Evolutionary conservation across 176 grass and related monocot genomes (phyloP).

Genomic region (Carex pumila): DNA sequence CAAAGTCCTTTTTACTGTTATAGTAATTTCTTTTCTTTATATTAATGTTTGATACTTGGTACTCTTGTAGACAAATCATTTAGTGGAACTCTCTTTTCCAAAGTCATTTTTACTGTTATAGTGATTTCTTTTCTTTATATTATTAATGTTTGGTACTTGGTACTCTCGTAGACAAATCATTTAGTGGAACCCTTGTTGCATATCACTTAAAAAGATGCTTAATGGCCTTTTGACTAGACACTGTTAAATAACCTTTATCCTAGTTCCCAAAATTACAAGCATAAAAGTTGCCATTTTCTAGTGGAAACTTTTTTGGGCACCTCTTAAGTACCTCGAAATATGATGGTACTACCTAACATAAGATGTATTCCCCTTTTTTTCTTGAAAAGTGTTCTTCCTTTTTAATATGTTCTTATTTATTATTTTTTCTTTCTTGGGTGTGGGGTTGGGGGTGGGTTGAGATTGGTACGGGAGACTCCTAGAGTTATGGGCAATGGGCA

Average conservation of each 20-base stretch:
- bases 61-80: constrained; percentile 7
- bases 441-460: background rate
- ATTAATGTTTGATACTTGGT: background rate
- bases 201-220: background rate
- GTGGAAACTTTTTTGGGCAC: background rate
- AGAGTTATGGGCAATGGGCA: background rate
- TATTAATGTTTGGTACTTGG: too few species aligned
- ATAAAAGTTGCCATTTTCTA: background rate
- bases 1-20: constrained; percentile 14
- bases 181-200: constrained; percentile 6
- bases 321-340: background rate
- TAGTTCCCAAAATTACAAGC: background rate
- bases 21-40: background rate
- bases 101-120: too few species aligned
- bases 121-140: too few species aligned
- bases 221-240: background rate
- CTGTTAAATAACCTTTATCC: background rate
- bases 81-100: background rate
- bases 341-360: background rate
- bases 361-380: background rate
- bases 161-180: background rate
- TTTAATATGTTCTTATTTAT: background rate
- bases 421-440: background rate
- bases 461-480: background rate
- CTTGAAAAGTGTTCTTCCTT: background rate